These are phyloP conservation scores for Tetrapisispora phaffii DNA, from an alignment of 805 yeast species.

Conservation along the genomic window DNA sequence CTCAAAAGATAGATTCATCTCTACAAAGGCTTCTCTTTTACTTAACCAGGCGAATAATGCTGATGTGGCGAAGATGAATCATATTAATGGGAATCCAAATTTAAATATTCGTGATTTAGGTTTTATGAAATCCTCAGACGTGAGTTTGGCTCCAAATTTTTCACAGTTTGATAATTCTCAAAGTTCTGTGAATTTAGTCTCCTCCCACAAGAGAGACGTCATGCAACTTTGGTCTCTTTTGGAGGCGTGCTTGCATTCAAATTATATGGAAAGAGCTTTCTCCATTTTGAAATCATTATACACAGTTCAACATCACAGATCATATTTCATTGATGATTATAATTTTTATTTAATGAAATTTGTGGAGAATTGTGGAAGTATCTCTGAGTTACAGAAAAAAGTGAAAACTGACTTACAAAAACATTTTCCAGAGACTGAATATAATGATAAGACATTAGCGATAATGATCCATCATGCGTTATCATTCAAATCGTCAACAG, in stretches of 20 bases:
- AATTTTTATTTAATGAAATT: slow-evolving; percentile 47
- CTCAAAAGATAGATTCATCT: slow-evolving; percentile 7
- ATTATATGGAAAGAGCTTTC: slow-evolving; percentile 60
- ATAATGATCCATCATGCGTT: slow-evolving; percentile 43
- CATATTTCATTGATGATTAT: slow-evolving; percentile 52
- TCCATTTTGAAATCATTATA: slow-evolving; percentile 54
- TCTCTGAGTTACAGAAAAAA: slow-evolving; percentile 32
- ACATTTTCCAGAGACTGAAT: slow-evolving; percentile 27
- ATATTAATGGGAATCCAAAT: neutral
- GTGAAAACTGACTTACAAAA: slow-evolving; percentile 35
- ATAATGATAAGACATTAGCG: slow-evolving; percentile 53
- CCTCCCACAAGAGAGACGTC: slow-evolving; percentile 39
- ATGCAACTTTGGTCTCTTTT: slow-evolving; percentile 63
- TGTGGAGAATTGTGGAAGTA: slow-evolving; percentile 19
- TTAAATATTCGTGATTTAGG: slow-evolving; percentile 8
- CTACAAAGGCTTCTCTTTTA: slow-evolving; percentile 9
- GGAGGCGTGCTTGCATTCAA: slow-evolving; percentile 65
- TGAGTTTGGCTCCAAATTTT: slow-evolving; percentile 8
- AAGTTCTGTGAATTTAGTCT: slow-evolving; percentile 8
- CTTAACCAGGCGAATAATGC: slow-evolving; percentile 6
- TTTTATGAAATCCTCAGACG: slow-evolving; percentile 9
- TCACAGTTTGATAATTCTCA: slow-evolving; percentile 23
- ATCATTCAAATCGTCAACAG: slow-evolving; percentile 2
- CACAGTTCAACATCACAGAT: slow-evolving; percentile 34
- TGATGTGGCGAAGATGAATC: neutral